Base-by-base conservation (phyloP, 2,329 filamentous ascomycete species). In the Fusarium sp. region DNA sequence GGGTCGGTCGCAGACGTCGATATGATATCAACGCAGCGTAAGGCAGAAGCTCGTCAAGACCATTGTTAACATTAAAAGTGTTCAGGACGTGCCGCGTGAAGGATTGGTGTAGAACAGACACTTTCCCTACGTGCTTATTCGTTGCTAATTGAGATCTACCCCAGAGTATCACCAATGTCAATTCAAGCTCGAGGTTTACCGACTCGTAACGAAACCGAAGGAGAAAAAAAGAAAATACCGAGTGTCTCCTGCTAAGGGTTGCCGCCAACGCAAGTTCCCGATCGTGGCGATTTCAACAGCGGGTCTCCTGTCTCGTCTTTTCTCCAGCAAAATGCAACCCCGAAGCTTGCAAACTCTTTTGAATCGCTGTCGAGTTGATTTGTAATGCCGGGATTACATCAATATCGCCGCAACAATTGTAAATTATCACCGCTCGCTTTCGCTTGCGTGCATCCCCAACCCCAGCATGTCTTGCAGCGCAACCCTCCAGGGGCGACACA, bases 321-420 rank as follows among this genome's bases (percentile, higher is more conserved):
- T 48, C 56, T 53, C 30, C 43, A 40, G 35, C 20, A 64, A 47
- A 37, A 53, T 51, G 24, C 45, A 24, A 58, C 37, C 41, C 37
- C 20, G 10, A 39, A 50, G 44, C 28, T 24, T 45, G 39, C n/a
- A 30, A 69, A 49, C 39, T 67, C 47, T 53, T 43, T 49, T 52
- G 26, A 45, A 19, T 40, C 35, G 45, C 30, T 13, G 20, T 45
- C 33, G 50, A 11, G 26, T n/a, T 69, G 52, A 67, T 67, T 67
- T 67, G 62, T 60, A 67, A 70, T 64, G 17, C 15, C 15, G 33
- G 13, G 49, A 55, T 70, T 65, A 56, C 62, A 58, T 70, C 56
- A 59, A 47, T 45, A 59, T 56, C 47, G 43, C 41, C 32, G 22
- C 43, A 26, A 43, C 17, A 40, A 24, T 39, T 19, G 9, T 46